phyloP scores from a whole-genome alignment of 2,329 filamentous ascomycete genomes.

The Fusarium foetens region DNA sequence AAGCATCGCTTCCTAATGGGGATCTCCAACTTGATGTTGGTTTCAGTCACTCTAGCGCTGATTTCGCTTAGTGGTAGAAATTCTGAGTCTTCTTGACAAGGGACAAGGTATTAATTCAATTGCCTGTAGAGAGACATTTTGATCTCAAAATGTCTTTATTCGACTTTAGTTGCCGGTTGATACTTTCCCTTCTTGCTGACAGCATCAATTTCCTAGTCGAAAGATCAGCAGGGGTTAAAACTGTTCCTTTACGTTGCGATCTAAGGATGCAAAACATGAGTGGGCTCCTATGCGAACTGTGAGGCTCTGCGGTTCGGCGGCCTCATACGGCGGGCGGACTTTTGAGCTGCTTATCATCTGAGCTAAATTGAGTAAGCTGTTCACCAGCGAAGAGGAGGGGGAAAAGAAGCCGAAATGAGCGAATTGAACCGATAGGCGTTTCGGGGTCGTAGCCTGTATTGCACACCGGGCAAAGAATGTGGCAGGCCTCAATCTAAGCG shows the following conservation, averaged over 20 bases:
- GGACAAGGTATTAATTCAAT: not conserved
- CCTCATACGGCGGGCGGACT: not conserved
- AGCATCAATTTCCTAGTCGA: fast-evolving
- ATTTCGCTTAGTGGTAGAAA: not conserved
- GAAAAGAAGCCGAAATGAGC: not conserved
- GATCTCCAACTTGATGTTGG: not conserved
- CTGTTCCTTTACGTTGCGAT: fast-evolving
- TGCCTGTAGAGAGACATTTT: constrained; percentile 3
- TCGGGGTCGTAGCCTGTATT: not conserved
- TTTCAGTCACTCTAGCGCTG: not conserved
- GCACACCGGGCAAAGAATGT: not conserved
- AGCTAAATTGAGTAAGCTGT: not conserved
- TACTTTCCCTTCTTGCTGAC: not conserved
- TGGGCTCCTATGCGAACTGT: not conserved
- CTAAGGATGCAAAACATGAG: not conserved
- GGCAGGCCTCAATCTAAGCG: not conserved
- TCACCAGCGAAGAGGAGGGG: not conserved
- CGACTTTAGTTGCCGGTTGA: fast-evolving
- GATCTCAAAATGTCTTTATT: not conserved
- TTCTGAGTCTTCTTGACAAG: not conserved
- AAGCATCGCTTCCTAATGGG: not conserved
- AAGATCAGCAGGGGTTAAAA: not conserved
- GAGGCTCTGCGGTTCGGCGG: not conserved
- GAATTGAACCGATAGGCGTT: not conserved
- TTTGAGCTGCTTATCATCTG: not conserved